Conservation (phyloP, 2,329 filamentous ascomycete species). For the Lachnellula willkommii region DNA sequence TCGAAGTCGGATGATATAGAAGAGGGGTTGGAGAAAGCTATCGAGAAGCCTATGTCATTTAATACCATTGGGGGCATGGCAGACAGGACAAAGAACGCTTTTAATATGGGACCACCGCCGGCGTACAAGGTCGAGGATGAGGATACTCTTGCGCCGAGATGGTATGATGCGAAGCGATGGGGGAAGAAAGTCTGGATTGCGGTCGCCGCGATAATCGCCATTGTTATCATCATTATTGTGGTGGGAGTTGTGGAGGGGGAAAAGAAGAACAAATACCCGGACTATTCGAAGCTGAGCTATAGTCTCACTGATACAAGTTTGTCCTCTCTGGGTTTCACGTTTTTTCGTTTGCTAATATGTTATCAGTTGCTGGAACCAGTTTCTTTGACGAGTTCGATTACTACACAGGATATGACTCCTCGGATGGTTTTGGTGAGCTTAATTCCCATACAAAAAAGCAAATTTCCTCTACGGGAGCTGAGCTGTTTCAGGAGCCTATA, state of each 20-base stretch:
- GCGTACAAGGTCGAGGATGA: constrained; percentile 19
- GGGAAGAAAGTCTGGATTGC: constrained; percentile 46
- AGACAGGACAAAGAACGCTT: constrained; percentile 2
- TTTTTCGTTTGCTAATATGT: not conserved
- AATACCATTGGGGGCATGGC: constrained; percentile 12
- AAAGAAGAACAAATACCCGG: constrained; percentile 37
- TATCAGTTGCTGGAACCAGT: constrained; percentile 30
- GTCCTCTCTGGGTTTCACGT: constrained; percentile 7
- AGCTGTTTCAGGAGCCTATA: no score
- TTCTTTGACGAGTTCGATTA: constrained; percentile 45
- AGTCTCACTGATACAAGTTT: constrained; percentile 36
- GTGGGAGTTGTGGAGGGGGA: constrained; percentile 38
- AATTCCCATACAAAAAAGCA: no score
- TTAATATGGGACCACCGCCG: constrained; percentile 13
- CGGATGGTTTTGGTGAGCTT: constrained; percentile 33
- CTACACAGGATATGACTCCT: constrained; percentile 39
- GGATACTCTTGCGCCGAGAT: constrained; percentile 16
- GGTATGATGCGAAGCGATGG: constrained; percentile 50
- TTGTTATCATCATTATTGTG: constrained; percentile 44
- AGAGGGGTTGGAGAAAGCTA: constrained; percentile 1
- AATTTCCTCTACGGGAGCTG: no score
- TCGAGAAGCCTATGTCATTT: constrained; percentile 13
- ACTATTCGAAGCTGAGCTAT: constrained; percentile 39
- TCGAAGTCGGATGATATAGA: constrained; percentile 11
- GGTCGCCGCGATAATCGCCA: constrained; percentile 34